Conservation (phyloP, 1,284 basidiomycete genomes). For the Cryptococcus sp. region DNA sequence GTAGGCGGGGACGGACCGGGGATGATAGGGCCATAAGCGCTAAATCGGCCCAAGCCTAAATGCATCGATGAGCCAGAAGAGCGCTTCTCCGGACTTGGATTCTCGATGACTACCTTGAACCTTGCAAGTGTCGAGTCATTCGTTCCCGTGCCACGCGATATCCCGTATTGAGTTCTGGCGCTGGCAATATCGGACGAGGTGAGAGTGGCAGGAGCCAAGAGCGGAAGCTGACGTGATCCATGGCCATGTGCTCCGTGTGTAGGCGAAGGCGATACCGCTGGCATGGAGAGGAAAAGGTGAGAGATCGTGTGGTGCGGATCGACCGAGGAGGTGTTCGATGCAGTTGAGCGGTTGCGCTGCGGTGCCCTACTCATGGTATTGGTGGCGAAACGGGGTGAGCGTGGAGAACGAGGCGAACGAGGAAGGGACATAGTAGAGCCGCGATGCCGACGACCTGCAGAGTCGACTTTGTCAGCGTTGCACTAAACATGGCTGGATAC, state of each 20-base stretch:
- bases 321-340: constrained; percentile 3
- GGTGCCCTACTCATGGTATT: constrained; percentile 2
- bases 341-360: constrained; percentile 11
- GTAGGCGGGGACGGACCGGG: constrained; percentile 22
- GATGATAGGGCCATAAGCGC: constrained; percentile 23
- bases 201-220: too few relatives aligned
- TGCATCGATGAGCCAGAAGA: constrained; percentile 22
- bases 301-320: constrained; percentile 23
- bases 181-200: too few relatives aligned
- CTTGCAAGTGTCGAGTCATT: too few relatives aligned
- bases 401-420: constrained; percentile 19
- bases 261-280: constrained; percentile 3
- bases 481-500: not conserved
- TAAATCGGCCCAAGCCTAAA: constrained; percentile 34
- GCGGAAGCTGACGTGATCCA: not conserved
- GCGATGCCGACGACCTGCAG: constrained; percentile 11
- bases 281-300: constrained; percentile 11
- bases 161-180: too few relatives aligned
- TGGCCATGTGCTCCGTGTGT: not conserved
- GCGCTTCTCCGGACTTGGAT: too few relatives aligned
- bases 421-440: constrained; percentile 26
- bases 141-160: too few relatives aligned
- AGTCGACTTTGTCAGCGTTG: not conserved
- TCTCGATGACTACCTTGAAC: too few relatives aligned
- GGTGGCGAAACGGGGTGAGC: constrained; percentile 2